Base-by-base conservation (phyloP, 352 stramenopile species). In the Globisporangium ultimum region DNA sequence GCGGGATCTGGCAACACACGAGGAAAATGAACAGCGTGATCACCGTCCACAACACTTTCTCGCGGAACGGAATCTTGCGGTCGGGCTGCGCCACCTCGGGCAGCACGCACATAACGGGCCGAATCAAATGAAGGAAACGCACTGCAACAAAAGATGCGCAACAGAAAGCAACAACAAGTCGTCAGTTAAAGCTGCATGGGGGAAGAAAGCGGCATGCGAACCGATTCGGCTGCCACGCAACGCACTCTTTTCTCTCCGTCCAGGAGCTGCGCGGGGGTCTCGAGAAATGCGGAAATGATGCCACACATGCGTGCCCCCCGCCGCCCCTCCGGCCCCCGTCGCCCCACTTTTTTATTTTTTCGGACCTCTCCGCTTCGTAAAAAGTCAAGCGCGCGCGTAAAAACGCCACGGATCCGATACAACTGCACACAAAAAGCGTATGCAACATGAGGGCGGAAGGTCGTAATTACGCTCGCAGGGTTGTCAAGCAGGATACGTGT, bases 21-120 rank as follows among this genome's bases (percentile, higher is more conserved):
- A 99, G 85, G 84, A 99, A 99, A 67, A 99, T 99, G 86, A 99
- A 99, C 28, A 99, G 90, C 61, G 97, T 99, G 75, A 99, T 98
- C 47, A 98, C 97, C 14, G 97, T 99, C 97, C 97, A 99, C 48
- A 99, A 78, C 46, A 99, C 91, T 83, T 99, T 99, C 83, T 99
- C 97, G 65, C 97, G 93, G 87, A 99, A 99, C 46, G 96, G 96
- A 75, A 99, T 98, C 91, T 95, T 98, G 66, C 95, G 93, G 71
- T 98, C 96, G 15, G 96, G 96, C 75, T 93, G 87, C 60, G 93
- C 95, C 74, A 99, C 97, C 84, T 99, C 97, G 60, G 97, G 97
- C 72, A 99, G 86, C 71, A 99, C 88, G 85, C 91, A 98, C 95
- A 99, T 98, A 49, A 99, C 96, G 66, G 97, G 97, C 65, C 96